These are phyloP conservation scores for Yarrowia keelungensis DNA, from an alignment of 805 yeast genomes.

Conservation along the genomic window DNA sequence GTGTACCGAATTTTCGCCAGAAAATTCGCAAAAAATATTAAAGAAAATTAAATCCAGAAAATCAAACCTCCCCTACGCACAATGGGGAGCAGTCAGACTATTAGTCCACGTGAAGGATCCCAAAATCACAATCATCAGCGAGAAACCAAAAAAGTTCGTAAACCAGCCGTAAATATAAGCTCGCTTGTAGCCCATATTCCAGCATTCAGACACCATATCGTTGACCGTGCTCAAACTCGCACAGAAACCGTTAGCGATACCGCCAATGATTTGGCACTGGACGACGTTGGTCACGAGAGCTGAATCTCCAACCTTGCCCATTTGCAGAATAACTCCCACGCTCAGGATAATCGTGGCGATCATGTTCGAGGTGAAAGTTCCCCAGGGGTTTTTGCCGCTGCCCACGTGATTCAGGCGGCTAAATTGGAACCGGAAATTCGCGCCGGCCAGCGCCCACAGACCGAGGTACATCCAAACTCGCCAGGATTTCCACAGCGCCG, in stretches of 20 bases:
- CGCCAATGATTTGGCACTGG: constrained; percentile 24
- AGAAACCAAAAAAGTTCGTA: constrained; percentile 1
- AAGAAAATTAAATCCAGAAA: too few relatives aligned
- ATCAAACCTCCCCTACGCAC: neutral
- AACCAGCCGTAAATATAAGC: constrained; percentile 21
- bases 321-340: constrained; percentile 7
- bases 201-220: constrained; percentile 1
- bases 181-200: constrained; percentile 6
- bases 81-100: neutral
- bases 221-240: constrained; percentile 3
- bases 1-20: too few relatives aligned
- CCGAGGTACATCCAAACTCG: constrained; percentile 24
- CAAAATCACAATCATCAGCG: constrained; percentile 3
- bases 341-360: neutral
- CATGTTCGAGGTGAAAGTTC: constrained; percentile 4
- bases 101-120: constrained; percentile 24
- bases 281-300: constrained; percentile 4
- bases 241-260: constrained; percentile 24
- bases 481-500: constrained; percentile 25
- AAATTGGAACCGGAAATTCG: constrained; percentile 13
- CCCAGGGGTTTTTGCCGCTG: constrained; percentile 19
- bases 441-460: constrained; percentile 4
- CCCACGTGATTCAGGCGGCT: neutral
- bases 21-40: too few relatives aligned
- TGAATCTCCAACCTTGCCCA: neutral